Evolutionary conservation across 768 basidiomycete genomes (phyloP), one percentile per base, ranked within the genome.

Genomic region (Gyrodon lividus): DNA sequence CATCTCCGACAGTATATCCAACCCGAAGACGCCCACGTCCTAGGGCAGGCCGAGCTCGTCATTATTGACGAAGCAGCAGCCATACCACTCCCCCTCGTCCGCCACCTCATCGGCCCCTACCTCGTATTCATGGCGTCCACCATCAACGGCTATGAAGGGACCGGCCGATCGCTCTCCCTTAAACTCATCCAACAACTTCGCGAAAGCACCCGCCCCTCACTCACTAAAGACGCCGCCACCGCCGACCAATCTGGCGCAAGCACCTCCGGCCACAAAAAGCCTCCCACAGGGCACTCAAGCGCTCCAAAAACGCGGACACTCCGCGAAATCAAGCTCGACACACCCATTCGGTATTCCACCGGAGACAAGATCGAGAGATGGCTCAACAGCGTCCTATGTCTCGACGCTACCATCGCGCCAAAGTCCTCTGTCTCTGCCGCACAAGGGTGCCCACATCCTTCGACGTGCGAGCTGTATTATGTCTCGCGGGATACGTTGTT

Each of bases 111-210:
- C 48, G 97, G 97, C 0, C 88, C 87, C 1, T 98, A 98, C 72
- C 89, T 98, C 31, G 94, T 98, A 45, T 98, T 98, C 77, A 87
- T 98, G 78, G 92, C 97, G 1, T 97, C 94, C n/a, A 99, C 97
- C 1, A 94, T 99, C 73, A 98, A 98, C 67, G 97, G 97, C 35
- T 99, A 99, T 70, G 97, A 98, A 78, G 97, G 97, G 23, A 98
- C 97, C 0, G 97, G 97, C n/a, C 90, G 97, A 23, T 98, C 95
- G 1, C 83, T 99, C 43, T 97, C 94, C 42, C 86, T 99, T 54
- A 99, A 99, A 70, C 88, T 99, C 51, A 89, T 99, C 57, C 91
- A 98, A 69, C 94, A 97, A 68, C 83, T 98, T 4, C 88, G 97
- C 33, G 97, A 98, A 67, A 87, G 84, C 68, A 90, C 91, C 0